phyloP scores from a whole-genome alignment of 495 filamentous ascomycete species.

The Corynascus novoguineensis region DNA sequence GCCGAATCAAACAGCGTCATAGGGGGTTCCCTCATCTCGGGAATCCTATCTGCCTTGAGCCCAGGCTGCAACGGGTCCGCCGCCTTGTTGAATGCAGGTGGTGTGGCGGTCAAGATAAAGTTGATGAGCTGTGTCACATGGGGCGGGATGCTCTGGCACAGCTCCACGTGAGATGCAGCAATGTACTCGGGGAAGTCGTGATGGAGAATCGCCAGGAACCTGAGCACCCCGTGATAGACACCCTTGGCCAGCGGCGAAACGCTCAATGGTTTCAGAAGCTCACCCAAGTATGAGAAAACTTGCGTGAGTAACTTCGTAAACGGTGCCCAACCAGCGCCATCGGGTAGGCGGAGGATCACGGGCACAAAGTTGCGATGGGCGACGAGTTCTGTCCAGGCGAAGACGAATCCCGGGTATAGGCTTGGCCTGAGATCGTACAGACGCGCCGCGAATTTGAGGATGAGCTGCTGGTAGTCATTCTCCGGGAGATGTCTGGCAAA shows the following conservation, averaged over 20 bases:
- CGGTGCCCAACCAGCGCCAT: conserved; percentile 65
- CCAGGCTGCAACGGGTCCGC: conserved; percentile 76
- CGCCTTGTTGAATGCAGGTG: conserved; percentile 65
- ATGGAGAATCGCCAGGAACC: conserved; percentile 76
- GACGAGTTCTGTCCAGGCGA: conserved; percentile 76
- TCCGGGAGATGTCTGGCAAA: conserved; percentile 35
- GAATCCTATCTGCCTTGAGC: conserved; percentile 73
- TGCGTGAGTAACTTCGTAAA: conserved; percentile 72
- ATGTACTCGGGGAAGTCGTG: conserved; percentile 95
- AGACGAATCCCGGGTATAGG: conserved; percentile 73
- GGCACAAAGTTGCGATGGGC: conserved; percentile 86
- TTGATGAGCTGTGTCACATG: conserved; percentile 88
- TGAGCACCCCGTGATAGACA: conserved; percentile 76
- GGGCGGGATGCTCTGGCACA: conserved; percentile 78
- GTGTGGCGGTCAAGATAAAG: conserved; percentile 78
- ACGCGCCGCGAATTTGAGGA: conserved; percentile 66
- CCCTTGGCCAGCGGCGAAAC: conserved; percentile 69
- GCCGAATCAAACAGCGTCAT: conserved; percentile 55
- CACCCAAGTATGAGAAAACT: conserved; percentile 68
- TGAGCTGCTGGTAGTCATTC: conserved; percentile 60
- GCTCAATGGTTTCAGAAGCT: conserved; percentile 68
- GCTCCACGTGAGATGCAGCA: conserved; percentile 74
- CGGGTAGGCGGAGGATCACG: conserved; percentile 62
- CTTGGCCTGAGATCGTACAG: conserved; percentile 70
- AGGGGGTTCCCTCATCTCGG: conserved; percentile 66